Conservation (phyloP, 768 basidiomycete genomes). For the Rhodotorula paludigena region DNA sequence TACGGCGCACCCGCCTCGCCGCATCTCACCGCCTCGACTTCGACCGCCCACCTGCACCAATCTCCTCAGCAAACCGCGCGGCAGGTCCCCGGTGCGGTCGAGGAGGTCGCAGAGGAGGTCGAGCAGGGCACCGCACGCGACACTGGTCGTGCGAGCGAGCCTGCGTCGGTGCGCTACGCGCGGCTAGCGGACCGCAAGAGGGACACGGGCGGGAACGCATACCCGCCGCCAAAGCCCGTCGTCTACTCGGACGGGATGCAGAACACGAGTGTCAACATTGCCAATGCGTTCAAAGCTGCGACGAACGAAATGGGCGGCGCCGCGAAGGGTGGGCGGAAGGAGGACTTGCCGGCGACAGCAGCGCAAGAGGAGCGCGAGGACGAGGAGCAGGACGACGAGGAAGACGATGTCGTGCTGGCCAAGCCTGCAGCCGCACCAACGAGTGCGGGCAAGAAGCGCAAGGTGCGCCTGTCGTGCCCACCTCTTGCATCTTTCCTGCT, state of each 20-base stretch:
- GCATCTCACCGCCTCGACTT: background rate
- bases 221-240: background rate
- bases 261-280: constrained; percentile 78
- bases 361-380: background rate
- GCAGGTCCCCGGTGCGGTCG: too few species aligned
- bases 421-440: background rate
- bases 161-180: constrained; percentile 19
- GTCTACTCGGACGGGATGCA: background rate
- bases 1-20: background rate
- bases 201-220: constrained; percentile 6
- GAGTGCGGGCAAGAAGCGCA: constrained; percentile 29
- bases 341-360: constrained; percentile 10
- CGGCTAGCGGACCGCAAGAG: constrained; percentile 7
- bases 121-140: background rate
- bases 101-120: too few species aligned
- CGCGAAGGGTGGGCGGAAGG: constrained; percentile 14
- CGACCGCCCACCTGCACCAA: too few species aligned
- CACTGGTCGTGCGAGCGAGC: background rate
- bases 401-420: background rate
- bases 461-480: constrained; percentile 1
- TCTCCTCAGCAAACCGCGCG: too few species aligned
- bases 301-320: constrained; percentile 45
- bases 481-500: background rate
- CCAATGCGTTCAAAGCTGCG: constrained; percentile 71
- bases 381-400: background rate